A percentile compares a stretch with the other conserved stretches of the same genome.
Evolutionary conservation across 306 rosid genomes (phyloP).

Genomic region (Cicer bijugum): DNA sequence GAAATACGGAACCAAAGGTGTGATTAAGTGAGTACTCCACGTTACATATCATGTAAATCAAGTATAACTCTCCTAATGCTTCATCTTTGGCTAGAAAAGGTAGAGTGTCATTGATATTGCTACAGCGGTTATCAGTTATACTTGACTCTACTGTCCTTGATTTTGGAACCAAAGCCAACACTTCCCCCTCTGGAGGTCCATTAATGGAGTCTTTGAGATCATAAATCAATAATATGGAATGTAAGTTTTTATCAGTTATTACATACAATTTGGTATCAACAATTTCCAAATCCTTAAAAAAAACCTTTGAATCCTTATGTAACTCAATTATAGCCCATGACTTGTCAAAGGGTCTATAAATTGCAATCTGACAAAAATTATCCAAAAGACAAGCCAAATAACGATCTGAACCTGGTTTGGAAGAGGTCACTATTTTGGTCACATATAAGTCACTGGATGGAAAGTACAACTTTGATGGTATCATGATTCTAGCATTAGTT

Average conservation of each 20-base stretch:
- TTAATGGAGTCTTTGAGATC: background rate
- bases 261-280: slow-evolving; percentile 13
- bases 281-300: background rate
- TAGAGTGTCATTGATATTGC: background rate
- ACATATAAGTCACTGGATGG: background rate
- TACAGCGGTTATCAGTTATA: background rate
- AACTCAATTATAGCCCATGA: background rate
- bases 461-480: background rate
- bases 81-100: background rate
- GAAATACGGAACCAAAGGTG: background rate
- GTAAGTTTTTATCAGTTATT: background rate
- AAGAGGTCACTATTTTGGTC: slow-evolving; percentile 2
- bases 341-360: background rate
- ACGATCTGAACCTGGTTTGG: background rate
- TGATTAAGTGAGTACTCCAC: too few relatives aligned
- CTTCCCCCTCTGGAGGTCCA: slow-evolving; percentile 4
- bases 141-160: background rate
- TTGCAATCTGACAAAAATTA: slow-evolving; percentile 1
- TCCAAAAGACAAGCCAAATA: background rate
- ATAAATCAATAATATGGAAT: background rate
- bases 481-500: background rate
- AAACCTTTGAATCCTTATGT: background rate
- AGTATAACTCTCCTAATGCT: background rate
- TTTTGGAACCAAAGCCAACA: background rate
- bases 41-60: background rate